Percentiles rank a stretch among this genome's conserved stretches.
Conservation (phyloP, 352 stramenopile genomes). For the Phytopythium ostracodes region DNA sequence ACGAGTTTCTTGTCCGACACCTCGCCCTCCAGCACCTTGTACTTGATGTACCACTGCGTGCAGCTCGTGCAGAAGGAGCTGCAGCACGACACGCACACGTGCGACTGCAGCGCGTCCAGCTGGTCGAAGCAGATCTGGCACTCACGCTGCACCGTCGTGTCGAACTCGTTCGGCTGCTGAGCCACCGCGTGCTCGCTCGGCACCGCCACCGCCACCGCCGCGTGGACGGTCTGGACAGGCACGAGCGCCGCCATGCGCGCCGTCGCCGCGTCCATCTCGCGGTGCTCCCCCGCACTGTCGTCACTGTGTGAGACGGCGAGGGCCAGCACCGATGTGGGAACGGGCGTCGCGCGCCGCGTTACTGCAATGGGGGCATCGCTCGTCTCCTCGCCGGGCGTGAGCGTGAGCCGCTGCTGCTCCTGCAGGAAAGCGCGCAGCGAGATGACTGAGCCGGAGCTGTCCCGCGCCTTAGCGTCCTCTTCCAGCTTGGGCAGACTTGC, state of each 20-base stretch:
- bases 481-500: slow-evolving; percentile 2
- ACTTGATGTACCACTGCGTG: slow-evolving; percentile 69
- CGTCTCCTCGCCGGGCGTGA: background rate
- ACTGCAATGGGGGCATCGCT: background rate
- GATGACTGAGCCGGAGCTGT: background rate
- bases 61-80: slow-evolving; percentile 54
- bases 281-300: background rate
- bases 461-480: slow-evolving; percentile 2
- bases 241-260: slow-evolving; percentile 3
- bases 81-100: slow-evolving; percentile 43
- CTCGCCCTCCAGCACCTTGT: slow-evolving; percentile 73
- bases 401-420: background rate
- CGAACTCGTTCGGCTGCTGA: slow-evolving; percentile 15
- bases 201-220: background rate
- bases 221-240: background rate
- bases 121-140: slow-evolving; percentile 79
- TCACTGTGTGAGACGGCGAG: background rate
- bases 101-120: slow-evolving; percentile 35
- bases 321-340: background rate
- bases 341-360: background rate
- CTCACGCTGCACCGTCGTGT: slow-evolving; percentile 24
- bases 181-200: background rate
- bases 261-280: background rate
- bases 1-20: slow-evolving; percentile 72
- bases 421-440: background rate